Evolutionary conservation across 179 eudicot genomes (phyloP).

Genomic region (Patellifolia procumbens): DNA sequence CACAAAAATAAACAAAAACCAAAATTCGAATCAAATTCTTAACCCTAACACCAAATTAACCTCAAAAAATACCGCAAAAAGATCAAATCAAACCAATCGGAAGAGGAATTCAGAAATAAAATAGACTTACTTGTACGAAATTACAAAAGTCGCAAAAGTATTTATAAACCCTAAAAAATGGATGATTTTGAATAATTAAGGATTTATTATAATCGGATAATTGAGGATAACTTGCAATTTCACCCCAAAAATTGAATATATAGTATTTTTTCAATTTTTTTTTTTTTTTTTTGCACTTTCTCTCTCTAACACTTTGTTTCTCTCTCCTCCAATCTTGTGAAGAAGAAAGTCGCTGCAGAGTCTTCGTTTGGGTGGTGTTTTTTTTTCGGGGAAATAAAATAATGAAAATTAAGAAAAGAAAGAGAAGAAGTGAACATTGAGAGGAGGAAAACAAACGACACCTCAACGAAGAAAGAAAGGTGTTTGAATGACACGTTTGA

Average conservation of each 20-base stretch:
- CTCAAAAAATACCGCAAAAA: background rate
- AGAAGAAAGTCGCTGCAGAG: conserved; percentile 20
- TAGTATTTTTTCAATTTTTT: background rate
- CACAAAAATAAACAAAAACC: background rate
- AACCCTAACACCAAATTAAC: background rate
- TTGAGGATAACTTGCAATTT: background rate
- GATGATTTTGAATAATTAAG: conserved; percentile 1
- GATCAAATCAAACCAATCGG: conserved; percentile 16
- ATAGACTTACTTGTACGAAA: conserved; percentile 25
- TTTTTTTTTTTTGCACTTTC: background rate
- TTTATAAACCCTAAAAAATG: conserved; percentile 17
- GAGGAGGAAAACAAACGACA: conserved; percentile 23
- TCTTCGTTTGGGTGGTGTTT: conserved; percentile 4
- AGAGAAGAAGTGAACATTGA: background rate
- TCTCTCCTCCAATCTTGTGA: conserved; percentile 14
- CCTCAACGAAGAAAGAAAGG: conserved; percentile 2
- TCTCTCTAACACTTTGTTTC: background rate
- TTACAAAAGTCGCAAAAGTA: background rate
- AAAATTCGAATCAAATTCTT: conserved; percentile 3
- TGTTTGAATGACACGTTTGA: conserved; percentile 22
- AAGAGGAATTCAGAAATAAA: background rate
- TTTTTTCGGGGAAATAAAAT: background rate
- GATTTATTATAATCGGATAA: conserved; percentile 16
- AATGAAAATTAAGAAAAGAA: background rate
- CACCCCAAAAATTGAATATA: background rate